Percentiles rank a stretch among this genome's conserved stretches.
These are phyloP conservation scores for Globisporangium spiculum DNA, from an alignment of 352 stramenopile species.

Conservation along the genomic window DNA sequence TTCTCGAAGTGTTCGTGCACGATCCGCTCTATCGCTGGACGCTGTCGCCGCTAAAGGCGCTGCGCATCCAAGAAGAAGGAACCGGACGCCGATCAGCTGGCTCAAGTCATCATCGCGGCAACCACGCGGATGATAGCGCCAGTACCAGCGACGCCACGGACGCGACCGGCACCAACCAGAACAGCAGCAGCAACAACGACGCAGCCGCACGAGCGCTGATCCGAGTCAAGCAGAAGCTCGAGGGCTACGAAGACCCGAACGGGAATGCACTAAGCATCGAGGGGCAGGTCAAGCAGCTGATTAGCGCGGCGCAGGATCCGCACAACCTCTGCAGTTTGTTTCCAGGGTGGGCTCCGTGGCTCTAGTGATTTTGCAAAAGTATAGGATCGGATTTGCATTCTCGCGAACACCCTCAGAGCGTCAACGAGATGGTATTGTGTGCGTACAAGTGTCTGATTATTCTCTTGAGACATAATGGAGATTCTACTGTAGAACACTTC, in stretches of 20 bases:
- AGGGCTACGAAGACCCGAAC: slow-evolving; percentile 97
- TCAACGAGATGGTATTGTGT: background rate
- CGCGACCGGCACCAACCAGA: background rate
- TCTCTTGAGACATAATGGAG: too few relatives aligned
- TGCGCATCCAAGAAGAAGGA: slow-evolving; percentile 76
- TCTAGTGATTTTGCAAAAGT: slow-evolving; percentile 37
- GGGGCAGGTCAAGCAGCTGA: slow-evolving; percentile 97
- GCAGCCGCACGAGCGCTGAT: slow-evolving; percentile 92
- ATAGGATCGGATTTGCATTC: background rate
- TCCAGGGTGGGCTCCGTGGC: slow-evolving; percentile 95
- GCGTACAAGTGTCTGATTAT: background rate
- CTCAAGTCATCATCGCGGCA: slow-evolving; percentile 19
- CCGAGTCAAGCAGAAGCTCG: slow-evolving; percentile 97
- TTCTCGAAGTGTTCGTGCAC: slow-evolving; percentile 98
- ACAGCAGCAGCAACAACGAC: slow-evolving; percentile 53
- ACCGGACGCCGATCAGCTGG: slow-evolving; percentile 12
- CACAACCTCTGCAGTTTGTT: slow-evolving; percentile 97
- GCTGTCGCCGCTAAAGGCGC: slow-evolving; percentile 87
- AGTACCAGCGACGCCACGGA: background rate
- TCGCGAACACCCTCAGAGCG: background rate
- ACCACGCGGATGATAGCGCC: slow-evolving; percentile 20
- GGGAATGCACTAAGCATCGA: slow-evolving; percentile 96
- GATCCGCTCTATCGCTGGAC: slow-evolving; percentile 99
- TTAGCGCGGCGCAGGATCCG: slow-evolving; percentile 94
- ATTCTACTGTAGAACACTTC: too few relatives aligned